Evolutionary conservation across 495 filamentous ascomycete species (phyloP), one percentile per base, ranked within the genome.

Genomic region (Aspergillus saccharolyticus): DNA sequence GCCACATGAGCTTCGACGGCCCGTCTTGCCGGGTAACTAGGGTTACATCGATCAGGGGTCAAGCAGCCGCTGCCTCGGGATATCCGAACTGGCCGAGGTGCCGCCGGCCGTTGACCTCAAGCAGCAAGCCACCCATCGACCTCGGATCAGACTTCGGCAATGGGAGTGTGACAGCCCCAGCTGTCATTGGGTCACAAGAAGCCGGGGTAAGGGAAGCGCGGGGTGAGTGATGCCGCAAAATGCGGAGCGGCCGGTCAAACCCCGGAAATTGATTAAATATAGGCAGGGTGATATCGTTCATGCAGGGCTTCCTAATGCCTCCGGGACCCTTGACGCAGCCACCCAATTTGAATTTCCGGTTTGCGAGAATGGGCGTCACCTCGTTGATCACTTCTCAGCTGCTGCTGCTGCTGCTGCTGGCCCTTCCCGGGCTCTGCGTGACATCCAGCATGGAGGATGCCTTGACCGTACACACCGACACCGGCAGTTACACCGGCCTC

Each of bases 401-500:
- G 10, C 33, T 39, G 33, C 33, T 39, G 5, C 33, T 39, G 33
- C 33, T 39, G 10, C 33, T 39, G 33, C 33, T 39, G 33, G 6
- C 14, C 6, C 33, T 39, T 2, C 5, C 33, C 12, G 10, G 4
- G 33, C 12, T 2, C 7, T 39, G 33, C 17, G 17, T 19, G 44
- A 22, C 17, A 8, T 17, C 17, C 7, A 46, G 17, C 17, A 21
- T 0, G 6, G 7, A 46, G 5, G 33, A 39, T 12, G 5, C 33
- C 2, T 46, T 46, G 17, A 46, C 44, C 44, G 44, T 46, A 9
- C 44, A 20, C 44, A 46, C 44, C 44, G 21, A 15, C 18, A 46
- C 44, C 17, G 44, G 52, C 39, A 44, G 42, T 16, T 42, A 22
- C 39, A 42, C 33, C n/a, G 63, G 56, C 55, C 57, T 68, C 12